These are phyloP conservation scores for Marasmius oreades DNA, from an alignment of 1,284 basidiomycete genomes.

Conservation along the genomic window DNA sequence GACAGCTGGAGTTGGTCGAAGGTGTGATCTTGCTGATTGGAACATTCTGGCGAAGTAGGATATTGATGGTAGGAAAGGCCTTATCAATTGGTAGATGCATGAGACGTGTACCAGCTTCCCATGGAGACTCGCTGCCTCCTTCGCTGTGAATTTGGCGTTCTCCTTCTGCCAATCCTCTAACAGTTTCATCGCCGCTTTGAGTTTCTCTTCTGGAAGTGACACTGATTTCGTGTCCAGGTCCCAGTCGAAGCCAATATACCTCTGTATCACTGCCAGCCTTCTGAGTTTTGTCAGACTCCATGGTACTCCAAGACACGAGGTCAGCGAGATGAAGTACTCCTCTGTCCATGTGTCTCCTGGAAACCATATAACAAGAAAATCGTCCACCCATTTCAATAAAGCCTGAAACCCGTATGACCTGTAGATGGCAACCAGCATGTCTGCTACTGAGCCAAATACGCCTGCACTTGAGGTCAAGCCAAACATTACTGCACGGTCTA, in stretches of 20 bases:
- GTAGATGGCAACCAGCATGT: constrained; percentile 33
- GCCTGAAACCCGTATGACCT: constrained; percentile 18
- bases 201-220: constrained; percentile 28
- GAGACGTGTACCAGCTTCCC: constrained; percentile 34
- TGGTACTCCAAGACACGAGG: constrained; percentile 25
- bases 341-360: constrained; percentile 25
- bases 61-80: constrained; percentile 27
- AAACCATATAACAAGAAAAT: constrained; percentile 31
- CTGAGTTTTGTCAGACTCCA: constrained; percentile 30
- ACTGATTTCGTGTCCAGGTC: constrained; percentile 24
- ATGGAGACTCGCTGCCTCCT: constrained; percentile 28
- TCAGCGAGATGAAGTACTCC: constrained; percentile 27
- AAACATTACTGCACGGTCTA: constrained; percentile 20
- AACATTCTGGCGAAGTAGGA: constrained; percentile 22
- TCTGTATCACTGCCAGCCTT: constrained; percentile 20
- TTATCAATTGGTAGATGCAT: constrained; percentile 26
- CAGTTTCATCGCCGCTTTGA: constrained; percentile 6
- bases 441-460: constrained; percentile 34
- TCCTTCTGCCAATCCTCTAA: constrained; percentile 18
- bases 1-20: constrained; percentile 12
- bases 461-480: constrained; percentile 32
- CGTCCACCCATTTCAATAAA: constrained; percentile 39
- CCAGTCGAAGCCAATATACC: constrained; percentile 38
- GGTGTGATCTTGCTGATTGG: constrained; percentile 7
- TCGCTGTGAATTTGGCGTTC: constrained; percentile 11